Evolutionary conservation across 2,329 filamentous ascomycete species (phyloP).

Genomic region (Nothophoma quercina): DNA sequence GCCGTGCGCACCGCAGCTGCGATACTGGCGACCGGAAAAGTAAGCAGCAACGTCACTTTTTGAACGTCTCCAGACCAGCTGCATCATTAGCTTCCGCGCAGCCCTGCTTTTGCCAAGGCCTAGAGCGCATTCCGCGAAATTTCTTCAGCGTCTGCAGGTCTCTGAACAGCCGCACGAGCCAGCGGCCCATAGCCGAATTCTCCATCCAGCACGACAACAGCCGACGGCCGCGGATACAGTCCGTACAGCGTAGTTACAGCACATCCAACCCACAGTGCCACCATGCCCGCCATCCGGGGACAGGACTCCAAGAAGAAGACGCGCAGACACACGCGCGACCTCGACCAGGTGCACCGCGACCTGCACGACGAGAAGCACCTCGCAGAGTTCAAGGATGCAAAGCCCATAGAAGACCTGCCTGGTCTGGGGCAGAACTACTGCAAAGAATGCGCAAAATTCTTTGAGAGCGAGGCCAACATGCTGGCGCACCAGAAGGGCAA

Average conservation of each 20-base stretch:
- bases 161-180: constrained; percentile 30
- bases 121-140: constrained; percentile 22
- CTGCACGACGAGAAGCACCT: constrained; percentile 81
- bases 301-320: constrained; percentile 59
- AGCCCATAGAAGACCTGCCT: constrained; percentile 85
- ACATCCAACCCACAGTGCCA: constrained; percentile 17
- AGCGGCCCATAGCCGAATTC: constrained; percentile 33
- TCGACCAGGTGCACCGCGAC: constrained; percentile 91
- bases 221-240: constrained; percentile 39
- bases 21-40: constrained; percentile 27
- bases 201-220: constrained; percentile 30
- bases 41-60: constrained; percentile 20
- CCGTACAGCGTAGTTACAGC: too few species aligned
- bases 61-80: constrained; percentile 36
- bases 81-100: constrained; percentile 17
- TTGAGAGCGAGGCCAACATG: constrained; percentile 82
- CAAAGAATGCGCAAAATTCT: constrained; percentile 94
- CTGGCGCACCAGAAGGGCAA: constrained; percentile 82
- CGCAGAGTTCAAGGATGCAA: constrained; percentile 76
- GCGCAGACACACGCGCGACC: constrained; percentile 69
- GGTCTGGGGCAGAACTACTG: constrained; percentile 88
- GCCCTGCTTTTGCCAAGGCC: constrained; percentile 21
- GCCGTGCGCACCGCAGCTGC: constrained; percentile 25
- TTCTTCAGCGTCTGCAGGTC: constrained; percentile 25
- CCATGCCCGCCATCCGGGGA: constrained; percentile 61